A percentile compares a stretch with the other conserved stretches of the same genome.
Evolutionary conservation across 2,329 filamentous ascomycete genomes (phyloP).

Genomic region (Fusarium sp.): DNA sequence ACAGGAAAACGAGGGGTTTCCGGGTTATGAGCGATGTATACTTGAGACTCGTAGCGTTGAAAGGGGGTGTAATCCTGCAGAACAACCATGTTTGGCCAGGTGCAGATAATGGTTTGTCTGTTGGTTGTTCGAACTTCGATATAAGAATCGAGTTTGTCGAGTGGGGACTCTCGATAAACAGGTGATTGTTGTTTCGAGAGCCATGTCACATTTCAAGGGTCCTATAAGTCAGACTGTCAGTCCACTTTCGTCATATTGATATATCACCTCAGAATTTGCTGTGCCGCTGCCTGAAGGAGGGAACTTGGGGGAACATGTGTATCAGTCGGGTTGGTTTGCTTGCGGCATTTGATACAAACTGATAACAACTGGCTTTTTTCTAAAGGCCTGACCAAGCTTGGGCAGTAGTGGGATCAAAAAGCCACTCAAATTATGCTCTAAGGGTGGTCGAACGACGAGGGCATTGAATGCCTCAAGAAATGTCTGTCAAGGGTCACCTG

Average conservation of each 20-base stretch:
- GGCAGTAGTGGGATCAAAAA: background rate
- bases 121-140: background rate
- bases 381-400: background rate
- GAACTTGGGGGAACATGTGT: background rate
- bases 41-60: no score
- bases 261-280: background rate
- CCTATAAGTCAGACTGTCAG: background rate
- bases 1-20: background rate
- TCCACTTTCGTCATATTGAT: background rate
- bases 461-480: background rate
- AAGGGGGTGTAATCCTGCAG: background rate
- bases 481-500: background rate
- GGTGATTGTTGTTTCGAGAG: background rate
- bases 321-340: background rate
- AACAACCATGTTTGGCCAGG: background rate
- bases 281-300: background rate
- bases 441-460: background rate
- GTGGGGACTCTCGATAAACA: background rate
- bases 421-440: background rate
- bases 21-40: background rate
- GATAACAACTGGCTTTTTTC: background rate
- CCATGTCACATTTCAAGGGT: background rate
- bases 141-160: background rate
- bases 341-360: background rate
- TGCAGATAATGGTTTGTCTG: background rate